phyloP scores from a whole-genome alignment of 768 basidiomycete species.

The Phlebiopsis flavidoalba region DNA sequence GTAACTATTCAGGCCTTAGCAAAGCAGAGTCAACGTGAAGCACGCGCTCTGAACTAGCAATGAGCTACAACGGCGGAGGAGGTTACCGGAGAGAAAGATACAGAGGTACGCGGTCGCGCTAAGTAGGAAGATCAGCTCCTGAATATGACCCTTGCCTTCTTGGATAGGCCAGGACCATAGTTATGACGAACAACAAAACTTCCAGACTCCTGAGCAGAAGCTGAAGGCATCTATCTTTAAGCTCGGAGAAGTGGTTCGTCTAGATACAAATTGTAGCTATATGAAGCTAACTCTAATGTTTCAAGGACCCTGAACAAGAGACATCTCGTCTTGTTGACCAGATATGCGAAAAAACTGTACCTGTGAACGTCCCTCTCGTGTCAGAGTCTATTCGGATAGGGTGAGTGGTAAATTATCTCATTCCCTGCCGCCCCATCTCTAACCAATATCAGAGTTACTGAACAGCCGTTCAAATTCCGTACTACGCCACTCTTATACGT shows the following conservation, averaged over 20 bases:
- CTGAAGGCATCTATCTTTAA: constrained; percentile 63
- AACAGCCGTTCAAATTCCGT: constrained; percentile 91
- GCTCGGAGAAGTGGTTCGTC: constrained; percentile 77
- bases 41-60: neutral
- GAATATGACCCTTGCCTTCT: neutral
- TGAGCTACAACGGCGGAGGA: constrained; percentile 20
- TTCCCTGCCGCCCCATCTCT: constrained; percentile 9
- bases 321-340: constrained; percentile 60
- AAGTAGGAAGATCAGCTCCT: neutral
- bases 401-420: constrained; percentile 32
- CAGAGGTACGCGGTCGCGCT: constrained; percentile 18
- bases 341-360: constrained; percentile 54
- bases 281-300: neutral
- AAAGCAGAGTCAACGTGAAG: neutral
- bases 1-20: neutral
- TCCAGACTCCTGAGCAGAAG: constrained; percentile 66
- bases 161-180: constrained; percentile 33
- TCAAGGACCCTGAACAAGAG: constrained; percentile 67
- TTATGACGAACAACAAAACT: constrained; percentile 47
- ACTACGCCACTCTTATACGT: constrained; percentile 77
- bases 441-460: constrained; percentile 57
- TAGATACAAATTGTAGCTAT: neutral
- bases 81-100: constrained; percentile 17
- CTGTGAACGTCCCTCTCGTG: constrained; percentile 55
- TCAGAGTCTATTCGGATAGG: constrained; percentile 74